Evolutionary conservation across 73 alveolate genomes (phyloP), one percentile per base, ranked within the genome.

Genomic region (Urostyla sp.): DNA sequence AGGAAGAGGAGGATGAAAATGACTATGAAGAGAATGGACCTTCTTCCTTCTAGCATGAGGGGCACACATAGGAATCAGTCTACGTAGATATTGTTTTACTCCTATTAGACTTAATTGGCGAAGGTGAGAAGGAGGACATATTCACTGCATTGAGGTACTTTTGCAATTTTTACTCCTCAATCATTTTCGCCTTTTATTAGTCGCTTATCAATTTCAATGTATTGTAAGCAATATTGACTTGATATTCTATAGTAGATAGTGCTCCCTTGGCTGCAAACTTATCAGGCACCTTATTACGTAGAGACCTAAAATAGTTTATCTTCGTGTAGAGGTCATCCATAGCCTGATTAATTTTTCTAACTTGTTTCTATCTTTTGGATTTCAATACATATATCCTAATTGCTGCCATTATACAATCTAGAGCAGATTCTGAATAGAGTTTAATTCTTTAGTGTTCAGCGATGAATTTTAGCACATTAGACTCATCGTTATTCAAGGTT

Each of bases 231-330:
- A 73, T 73, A 51, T 73, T 51, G 8, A 73, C 74, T 28, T 73
- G 75, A 21, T 73, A 34, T 54, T 73, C 85, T 2, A 73, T 73
- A 15, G 85, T 73, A 24, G 85, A 73, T n/a, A 73, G 60, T 3
- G 85, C 85, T 20, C 85, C 85, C 34, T 73, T 73, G 11, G 85
- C 85, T 21, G 85, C 67, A 15, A 21, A 52, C 20, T 53, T 24
- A 24, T 73, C 85, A 32, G 85, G 85, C 24, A 53, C 31, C 27
- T 73, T 73, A 10, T 48, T 40, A 16, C 85, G 50, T 23, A 44
- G 51, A 1, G 30, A 36, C 53, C 85, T 50, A 18, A 73, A 52
- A 18, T 73, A 6, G 36, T 54, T 73, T 11, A 73, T 48, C 31
- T 73, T 73, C 45, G 30, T 51, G 26, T 73, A 73, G 28, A 73